Evolutionary conservation across 352 stramenopile species (phyloP), one percentile per base, ranked within the genome.

Genomic region (Blastocystis sp.): DNA sequence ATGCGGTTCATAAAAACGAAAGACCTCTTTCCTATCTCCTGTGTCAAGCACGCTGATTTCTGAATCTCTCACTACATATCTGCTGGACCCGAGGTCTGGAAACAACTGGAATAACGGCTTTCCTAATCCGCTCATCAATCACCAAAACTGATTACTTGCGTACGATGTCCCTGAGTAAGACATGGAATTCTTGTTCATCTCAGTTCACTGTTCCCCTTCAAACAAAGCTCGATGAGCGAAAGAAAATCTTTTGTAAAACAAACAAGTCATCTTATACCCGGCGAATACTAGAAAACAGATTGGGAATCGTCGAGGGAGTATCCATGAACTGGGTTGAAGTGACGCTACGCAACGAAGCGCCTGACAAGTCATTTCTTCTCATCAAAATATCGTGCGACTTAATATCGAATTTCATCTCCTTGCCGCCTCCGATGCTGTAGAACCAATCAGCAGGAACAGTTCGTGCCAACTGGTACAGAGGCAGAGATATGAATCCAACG

Each of bases 391-490:
- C 23, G 4, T 4, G 43, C 0, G 23, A 34, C 7, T 34, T 56
- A n/a, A 15, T 56, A 15, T 77, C 39, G 39, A 77, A 77, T n/a
- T 53, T 39, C 15, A 34, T 45, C 8, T 80, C 70, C 70, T 80
- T 80, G 9, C 55, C 20, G 47, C 63, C 82, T n/a, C 68, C 47
- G 34, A 90, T 29, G 29, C 50, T 20, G 0, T 63, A 18, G 39
- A 90, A 77, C 53, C 61, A 90, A 37, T 47, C 34, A 8, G 94
- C 91, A 34, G 93, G 93, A 43, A 95, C 91, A 47, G 94, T 90
- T 20, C 93, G 91, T 91, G 95, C 94, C 26, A 95, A 62, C 91
- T 92, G 63, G 92, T 93, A 68, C 94, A 79, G 41, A 90, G 89
- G 91, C 29, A 95, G 82, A 9, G 91, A 93, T 37, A 94, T 84